Percentiles rank a stretch among this genome's conserved stretches.
phyloP scores from a whole-genome alignment of 371 early-diverging fungal species.

The Rhizomucor miehei region DNA sequence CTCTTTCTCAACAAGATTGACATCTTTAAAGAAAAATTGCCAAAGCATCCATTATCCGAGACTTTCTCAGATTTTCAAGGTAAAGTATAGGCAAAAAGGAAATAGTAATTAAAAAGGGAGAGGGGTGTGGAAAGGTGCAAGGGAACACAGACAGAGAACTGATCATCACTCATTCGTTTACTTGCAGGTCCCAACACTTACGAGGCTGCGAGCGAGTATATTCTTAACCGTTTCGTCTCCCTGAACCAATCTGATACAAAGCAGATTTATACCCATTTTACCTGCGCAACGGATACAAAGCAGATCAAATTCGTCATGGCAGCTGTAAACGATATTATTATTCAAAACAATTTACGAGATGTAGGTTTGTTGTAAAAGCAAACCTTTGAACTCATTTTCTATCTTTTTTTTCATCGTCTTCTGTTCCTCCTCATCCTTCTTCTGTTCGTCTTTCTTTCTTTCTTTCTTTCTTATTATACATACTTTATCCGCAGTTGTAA shows the following conservation, averaged over 20 bases:
- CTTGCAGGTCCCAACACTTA: constrained; percentile 16
- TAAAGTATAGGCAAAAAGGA: too few species aligned
- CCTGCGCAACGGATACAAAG: constrained; percentile 92
- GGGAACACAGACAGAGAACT: not conserved
- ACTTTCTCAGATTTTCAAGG: constrained; percentile 82
- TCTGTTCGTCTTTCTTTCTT: too few species aligned
- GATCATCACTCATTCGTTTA: not conserved
- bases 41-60: constrained; percentile 64
- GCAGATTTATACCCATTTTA: constrained; percentile 88
- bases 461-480: too few species aligned
- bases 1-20: constrained; percentile 98
- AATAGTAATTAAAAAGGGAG: not conserved
- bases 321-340: constrained; percentile 69
- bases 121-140: too few species aligned
- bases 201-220: constrained; percentile 35
- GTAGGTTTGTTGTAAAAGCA: constrained; percentile 49
- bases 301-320: constrained; percentile 68
- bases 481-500: too few species aligned
- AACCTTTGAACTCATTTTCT: too few species aligned
- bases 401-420: too few species aligned
- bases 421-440: too few species aligned
- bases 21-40: constrained; percentile 88
- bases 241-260: constrained; percentile 73
- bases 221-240: constrained; percentile 68
- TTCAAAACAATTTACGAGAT: constrained; percentile 55